Conservation (phyloP, 805 yeast genomes). For the Barnettozyma sucrosica region DNA sequence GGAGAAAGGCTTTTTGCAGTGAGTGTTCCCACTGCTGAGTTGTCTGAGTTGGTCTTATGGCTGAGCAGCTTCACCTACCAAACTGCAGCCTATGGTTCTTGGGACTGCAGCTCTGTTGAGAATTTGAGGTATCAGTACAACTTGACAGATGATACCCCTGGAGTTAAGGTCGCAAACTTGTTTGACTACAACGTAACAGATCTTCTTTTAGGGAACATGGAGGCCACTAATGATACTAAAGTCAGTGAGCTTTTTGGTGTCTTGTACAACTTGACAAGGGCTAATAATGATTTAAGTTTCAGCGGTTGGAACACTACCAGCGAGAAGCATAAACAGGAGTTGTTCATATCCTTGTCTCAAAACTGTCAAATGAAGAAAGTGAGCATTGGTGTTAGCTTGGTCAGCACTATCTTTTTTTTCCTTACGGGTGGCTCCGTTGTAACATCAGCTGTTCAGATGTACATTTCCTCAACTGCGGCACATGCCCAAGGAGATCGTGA, state of each 20-base stretch:
- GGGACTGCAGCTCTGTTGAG: conserved; percentile 24
- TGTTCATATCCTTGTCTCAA: conserved; percentile 13
- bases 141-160: conserved; percentile 15
- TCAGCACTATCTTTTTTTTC: conserved; percentile 13
- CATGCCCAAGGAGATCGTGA: not conserved
- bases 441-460: conserved; percentile 1
- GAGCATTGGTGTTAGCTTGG: conserved; percentile 10
- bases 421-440: conserved; percentile 10
- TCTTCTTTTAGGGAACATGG: not conserved
- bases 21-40: conserved; percentile 16
- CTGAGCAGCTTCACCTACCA: conserved; percentile 22
- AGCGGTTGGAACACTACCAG: conserved; percentile 10
- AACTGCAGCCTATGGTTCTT: conserved; percentile 23
- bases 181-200: conserved; percentile 6
- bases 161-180: conserved; percentile 1
- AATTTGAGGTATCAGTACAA: conserved; percentile 24
- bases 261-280: conserved; percentile 1
- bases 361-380: conserved; percentile 18
- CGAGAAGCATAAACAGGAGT: conserved; percentile 7
- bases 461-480: not conserved
- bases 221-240: conserved; percentile 2
- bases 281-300: conserved; percentile 3
- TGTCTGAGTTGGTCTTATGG: conserved; percentile 19
- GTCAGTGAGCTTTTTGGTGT: not conserved
- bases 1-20: conserved; percentile 6